phyloP scores from a whole-genome alignment of 2,329 filamentous ascomycete species.

The Exophiala sp. region DNA sequence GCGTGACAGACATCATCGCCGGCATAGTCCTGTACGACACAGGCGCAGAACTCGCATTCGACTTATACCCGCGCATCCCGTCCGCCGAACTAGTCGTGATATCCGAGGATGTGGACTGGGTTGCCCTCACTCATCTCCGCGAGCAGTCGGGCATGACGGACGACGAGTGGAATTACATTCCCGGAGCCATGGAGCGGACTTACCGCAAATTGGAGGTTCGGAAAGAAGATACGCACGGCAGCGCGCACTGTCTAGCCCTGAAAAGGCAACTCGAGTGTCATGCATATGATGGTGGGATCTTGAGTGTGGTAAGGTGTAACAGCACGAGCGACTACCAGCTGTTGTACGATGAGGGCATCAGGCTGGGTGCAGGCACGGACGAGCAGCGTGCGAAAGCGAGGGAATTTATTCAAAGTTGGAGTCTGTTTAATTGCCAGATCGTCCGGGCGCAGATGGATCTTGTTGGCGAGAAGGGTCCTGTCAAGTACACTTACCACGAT shows the following conservation, averaged over 20 bases:
- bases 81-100: slow-evolving; percentile 34
- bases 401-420: slow-evolving; percentile 9
- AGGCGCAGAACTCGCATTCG: slow-evolving; percentile 34
- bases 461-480: neutral
- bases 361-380: slow-evolving; percentile 35
- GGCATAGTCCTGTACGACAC: slow-evolving; percentile 40
- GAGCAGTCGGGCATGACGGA: slow-evolving; percentile 31
- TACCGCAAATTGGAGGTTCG: neutral
- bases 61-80: slow-evolving; percentile 32
- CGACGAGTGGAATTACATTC: slow-evolving; percentile 33
- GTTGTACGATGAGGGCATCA: slow-evolving; percentile 35
- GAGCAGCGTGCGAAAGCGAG: slow-evolving; percentile 25
- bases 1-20: slow-evolving; percentile 26
- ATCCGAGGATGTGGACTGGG: slow-evolving; percentile 32
- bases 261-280: slow-evolving; percentile 34
- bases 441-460: slow-evolving; percentile 6
- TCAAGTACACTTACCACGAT: neutral
- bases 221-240: slow-evolving; percentile 10
- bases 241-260: slow-evolving; percentile 25
- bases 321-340: slow-evolving; percentile 33
- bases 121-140: slow-evolving; percentile 34
- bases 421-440: slow-evolving; percentile 6
- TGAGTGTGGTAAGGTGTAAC: slow-evolving; percentile 38
- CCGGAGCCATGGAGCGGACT: slow-evolving; percentile 5
- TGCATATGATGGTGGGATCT: slow-evolving; percentile 31